phyloP scores from a whole-genome alignment of 441 rosid genomes.

The Syzygium malaccense region DNA sequence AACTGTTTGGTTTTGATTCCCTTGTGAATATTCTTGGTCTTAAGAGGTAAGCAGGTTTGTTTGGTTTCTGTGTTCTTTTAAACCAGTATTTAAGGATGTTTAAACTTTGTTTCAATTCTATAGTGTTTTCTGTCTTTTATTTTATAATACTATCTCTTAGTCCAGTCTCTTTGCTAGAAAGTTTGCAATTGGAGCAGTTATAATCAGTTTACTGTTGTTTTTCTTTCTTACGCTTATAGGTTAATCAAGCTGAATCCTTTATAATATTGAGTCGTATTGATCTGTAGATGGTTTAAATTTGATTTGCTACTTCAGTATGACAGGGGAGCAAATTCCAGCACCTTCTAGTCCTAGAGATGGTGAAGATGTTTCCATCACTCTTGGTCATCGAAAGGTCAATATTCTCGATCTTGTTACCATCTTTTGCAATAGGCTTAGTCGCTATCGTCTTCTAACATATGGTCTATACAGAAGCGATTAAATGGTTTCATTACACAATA shows the following conservation, averaged over 20 bases:
- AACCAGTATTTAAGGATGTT: neutral
- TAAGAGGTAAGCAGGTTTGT: slow-evolving; percentile 48
- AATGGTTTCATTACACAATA: neutral
- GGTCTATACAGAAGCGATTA: neutral
- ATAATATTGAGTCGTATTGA: neutral
- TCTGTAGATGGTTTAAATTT: neutral
- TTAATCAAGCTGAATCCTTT: neutral
- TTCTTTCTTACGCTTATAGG: slow-evolving; percentile 2
- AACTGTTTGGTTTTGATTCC: slow-evolving; percentile 98
- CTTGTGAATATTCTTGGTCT: slow-evolving; percentile 98
- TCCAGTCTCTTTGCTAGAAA: neutral
- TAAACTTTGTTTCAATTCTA: neutral
- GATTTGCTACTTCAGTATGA: slow-evolving; percentile 67
- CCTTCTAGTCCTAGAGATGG: slow-evolving; percentile 91
- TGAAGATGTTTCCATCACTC: slow-evolving; percentile 50
- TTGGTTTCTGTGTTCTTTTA: neutral
- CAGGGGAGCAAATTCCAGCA: slow-evolving; percentile 68
- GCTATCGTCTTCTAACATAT: neutral
- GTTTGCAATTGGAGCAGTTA: neutral
- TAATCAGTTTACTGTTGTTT: neutral
- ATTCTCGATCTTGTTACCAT: slow-evolving; percentile 20
- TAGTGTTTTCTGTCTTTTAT: neutral
- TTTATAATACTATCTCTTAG: neutral
- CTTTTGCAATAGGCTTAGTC: neutral
- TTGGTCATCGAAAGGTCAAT: slow-evolving; percentile 44